These are phyloP conservation scores for Fraxinus dipetala DNA, from an alignment of 305 asterid species.

Conservation along the genomic window DNA sequence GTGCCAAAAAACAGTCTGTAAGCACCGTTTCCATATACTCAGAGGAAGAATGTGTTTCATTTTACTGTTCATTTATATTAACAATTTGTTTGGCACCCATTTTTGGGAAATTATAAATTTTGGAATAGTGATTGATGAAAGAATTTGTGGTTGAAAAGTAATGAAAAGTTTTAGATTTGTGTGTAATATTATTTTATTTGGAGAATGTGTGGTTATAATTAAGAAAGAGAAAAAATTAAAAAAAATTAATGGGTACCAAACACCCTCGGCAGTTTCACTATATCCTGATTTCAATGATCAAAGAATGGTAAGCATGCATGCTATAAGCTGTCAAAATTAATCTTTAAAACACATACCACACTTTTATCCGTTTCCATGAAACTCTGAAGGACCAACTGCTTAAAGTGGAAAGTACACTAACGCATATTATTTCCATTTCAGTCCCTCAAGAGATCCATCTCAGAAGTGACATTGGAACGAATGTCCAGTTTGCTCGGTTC, in stretches of 20 bases:
- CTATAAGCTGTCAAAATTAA: background rate
- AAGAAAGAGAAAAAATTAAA: too few species aligned
- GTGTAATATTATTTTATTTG: too few species aligned
- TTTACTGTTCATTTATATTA: background rate
- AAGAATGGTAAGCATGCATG: background rate
- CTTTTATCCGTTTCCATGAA: slow-evolving; percentile 1
- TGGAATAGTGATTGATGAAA: background rate
- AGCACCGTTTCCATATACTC: slow-evolving; percentile 24
- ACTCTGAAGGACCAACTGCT: slow-evolving; percentile 1
- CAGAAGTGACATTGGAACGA: slow-evolving; percentile 69
- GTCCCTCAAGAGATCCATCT: slow-evolving; percentile 66
- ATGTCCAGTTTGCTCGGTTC: slow-evolving; percentile 71
- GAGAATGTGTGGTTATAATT: background rate
- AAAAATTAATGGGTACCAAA: too few species aligned
- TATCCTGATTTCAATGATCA: background rate
- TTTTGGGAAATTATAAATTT: background rate
- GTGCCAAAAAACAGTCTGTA: slow-evolving; percentile 65
- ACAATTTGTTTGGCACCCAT: background rate
- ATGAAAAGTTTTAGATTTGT: background rate
- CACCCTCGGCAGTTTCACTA: background rate
- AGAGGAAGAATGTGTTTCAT: slow-evolving; percentile 4
- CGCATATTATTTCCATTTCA: slow-evolving; percentile 30
- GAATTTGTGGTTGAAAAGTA: background rate
- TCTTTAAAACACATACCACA: background rate
- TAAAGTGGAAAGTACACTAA: slow-evolving; percentile 20